Evolutionary conservation across 2,329 filamentous ascomycete genomes (phyloP), one percentile per base, ranked within the genome.

Genomic region (Pseudocercospora ulei): DNA sequence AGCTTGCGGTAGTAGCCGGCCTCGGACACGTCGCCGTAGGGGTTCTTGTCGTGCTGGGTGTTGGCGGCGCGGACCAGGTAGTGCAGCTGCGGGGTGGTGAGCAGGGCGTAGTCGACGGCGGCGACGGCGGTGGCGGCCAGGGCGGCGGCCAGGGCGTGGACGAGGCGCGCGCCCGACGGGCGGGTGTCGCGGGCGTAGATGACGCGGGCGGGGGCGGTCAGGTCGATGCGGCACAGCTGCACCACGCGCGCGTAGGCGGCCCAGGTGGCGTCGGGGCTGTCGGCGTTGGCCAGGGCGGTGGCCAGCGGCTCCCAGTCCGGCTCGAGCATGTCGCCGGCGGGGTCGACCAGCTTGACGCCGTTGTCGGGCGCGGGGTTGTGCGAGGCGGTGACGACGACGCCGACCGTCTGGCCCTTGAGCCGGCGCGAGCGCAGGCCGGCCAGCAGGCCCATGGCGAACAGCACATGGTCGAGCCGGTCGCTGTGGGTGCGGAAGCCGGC

Each of bases 11-110:
- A 96, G 67, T 98, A 98, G 22, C 90, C 90, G 42, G 76, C 70
- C 67, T 96, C 88, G 46, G 82, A 93, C 37, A 85, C 75, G 58
- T 85, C 78, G 41, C 90, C 90, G 59, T 96, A 98, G 11, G 85
- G 75, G 52, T 86, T 79, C 39, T 82, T 79, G 2, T 84, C 92
- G 45, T 82, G 83, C 55, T 90, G 75, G 1, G 88, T 96, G 67
- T 98, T 98, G 65, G 86, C 75, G 63, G 87, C 93, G 49, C 90
- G 83, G 19, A 88, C 88, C 49, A 96, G 72, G 65, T 98, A 98
- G 68, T 98, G 90, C 42, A 98, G 73, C 66, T 96, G 90, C n/a
- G 90, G 90, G 3, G 90, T 98, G 7, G 90, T 96, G 56, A 95
- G 71, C 59, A 87, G 79, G 64, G 88, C 90, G 67, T 79, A 88